Base-by-base conservation (phyloP, 2,329 filamentous ascomycete species). In the Huntiella bhutanensis region DNA sequence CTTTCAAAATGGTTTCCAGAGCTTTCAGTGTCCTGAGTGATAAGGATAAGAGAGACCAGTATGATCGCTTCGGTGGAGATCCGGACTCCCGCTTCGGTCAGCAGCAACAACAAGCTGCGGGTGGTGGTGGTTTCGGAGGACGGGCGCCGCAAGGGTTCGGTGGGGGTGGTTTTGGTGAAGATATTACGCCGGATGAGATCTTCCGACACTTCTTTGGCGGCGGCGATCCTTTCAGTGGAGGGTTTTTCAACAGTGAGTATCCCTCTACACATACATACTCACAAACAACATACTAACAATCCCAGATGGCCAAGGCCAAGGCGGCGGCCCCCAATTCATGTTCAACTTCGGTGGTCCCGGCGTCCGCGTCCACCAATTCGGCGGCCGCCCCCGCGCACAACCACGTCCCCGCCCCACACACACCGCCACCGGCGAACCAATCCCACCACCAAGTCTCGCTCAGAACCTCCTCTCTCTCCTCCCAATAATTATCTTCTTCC, bases 161-260 rank as follows among this genome's bases (percentile, higher is more conserved):
- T 22, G 43, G 44, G 2, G 16, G 36, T 15, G 15, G 37, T 39
- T 94, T 82, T 63, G 83, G 91, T 47, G 86, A 91, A 51, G 88
- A 96, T 59, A 83, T 98, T 55, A 93, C 82, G 46, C 87, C 91
- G 0, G 91, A 98, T 62, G 91, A 98, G 62, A 75, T 98, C 69
- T 98, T 98, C 65, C 80, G 88, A 59, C 77, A 88, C 52, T 98
- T 98, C 71, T 98, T 98, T 66, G 84, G 84, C 41, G 77, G 80
- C 49, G 77, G 77, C 3, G 16, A 17, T 45, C 71, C 73, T 12
- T 78, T 83, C 57, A 80, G 81, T 65, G 73, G 64, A 61, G 70
- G 60, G 4, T 67, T 68, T 55, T 68, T 59, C 56, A n/a, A n/a
- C n/a, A 62, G 61, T 66, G 51, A 59, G 59, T 43, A 15, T 15